Percentiles rank a stretch among this genome's conserved stretches.
phyloP scores from a whole-genome alignment of 805 yeast genomes.

The Candida taoyuanica region DNA sequence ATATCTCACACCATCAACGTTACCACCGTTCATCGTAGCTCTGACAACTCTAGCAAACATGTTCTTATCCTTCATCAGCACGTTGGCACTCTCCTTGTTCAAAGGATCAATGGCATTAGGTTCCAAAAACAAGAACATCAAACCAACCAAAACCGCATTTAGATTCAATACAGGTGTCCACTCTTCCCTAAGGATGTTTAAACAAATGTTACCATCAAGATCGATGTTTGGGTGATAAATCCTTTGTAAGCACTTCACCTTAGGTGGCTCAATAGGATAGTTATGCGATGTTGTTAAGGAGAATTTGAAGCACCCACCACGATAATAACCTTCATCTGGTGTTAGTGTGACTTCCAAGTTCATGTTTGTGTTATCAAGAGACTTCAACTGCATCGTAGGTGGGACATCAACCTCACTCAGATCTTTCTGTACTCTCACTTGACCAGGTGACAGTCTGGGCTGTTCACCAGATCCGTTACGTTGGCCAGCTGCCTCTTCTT shows the following conservation, averaged over 20 bases:
- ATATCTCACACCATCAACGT: conserved; percentile 50
- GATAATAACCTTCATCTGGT: conserved; percentile 73
- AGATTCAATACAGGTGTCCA: conserved; percentile 92
- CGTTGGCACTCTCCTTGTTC: conserved; percentile 82
- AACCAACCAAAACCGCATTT: conserved; percentile 77
- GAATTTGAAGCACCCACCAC: conserved; percentile 66
- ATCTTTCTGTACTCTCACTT: conserved; percentile 72
- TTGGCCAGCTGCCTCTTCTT: conserved; percentile 35
- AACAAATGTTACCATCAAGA: conserved; percentile 82
- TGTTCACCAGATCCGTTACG: background rate
- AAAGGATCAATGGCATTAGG: conserved; percentile 92
- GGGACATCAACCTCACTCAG: conserved; percentile 66
- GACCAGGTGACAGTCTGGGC: conserved; percentile 51
- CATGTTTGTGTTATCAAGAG: conserved; percentile 51
- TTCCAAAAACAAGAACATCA: conserved; percentile 79
- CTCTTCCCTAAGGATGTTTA: conserved; percentile 88
- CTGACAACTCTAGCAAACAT: conserved; percentile 54
- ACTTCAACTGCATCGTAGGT: conserved; percentile 44
- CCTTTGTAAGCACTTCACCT: conserved; percentile 61
- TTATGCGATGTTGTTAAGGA: conserved; percentile 59
- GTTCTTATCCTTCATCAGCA: conserved; percentile 39
- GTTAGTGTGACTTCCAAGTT: conserved; percentile 50
- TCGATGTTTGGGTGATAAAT: conserved; percentile 96
- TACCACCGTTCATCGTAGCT: conserved; percentile 69
- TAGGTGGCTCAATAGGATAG: conserved; percentile 93